Conservation (phyloP, 163 green algal species). For the Scenedesmus sp. region DNA sequence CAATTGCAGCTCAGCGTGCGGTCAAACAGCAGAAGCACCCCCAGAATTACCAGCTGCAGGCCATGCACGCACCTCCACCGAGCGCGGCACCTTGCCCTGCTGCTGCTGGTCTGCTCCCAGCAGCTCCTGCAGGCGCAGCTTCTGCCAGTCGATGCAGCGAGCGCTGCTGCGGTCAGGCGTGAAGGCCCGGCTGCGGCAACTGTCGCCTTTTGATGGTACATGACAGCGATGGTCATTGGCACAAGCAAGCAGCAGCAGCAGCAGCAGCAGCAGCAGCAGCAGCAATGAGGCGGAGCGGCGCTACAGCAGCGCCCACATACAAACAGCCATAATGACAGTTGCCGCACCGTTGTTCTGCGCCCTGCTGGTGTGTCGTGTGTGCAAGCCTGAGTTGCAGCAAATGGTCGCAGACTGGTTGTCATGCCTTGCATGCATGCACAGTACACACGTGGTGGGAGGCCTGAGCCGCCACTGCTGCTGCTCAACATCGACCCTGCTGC, state of each 20-base stretch:
- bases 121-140: conserved; percentile 82
- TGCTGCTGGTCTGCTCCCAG: conserved; percentile 65
- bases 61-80: conserved; percentile 57
- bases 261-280: background rate
- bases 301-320: background rate
- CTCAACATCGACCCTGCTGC: no score
- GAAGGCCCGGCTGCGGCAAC: conserved; percentile 87
- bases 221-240: no score
- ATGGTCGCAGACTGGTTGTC: no score
- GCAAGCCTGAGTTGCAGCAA: no score
- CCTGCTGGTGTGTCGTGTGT: no score
- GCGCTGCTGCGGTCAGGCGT: conserved; percentile 57
- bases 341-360: background rate
- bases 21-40: background rate
- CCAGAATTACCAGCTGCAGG: background rate
- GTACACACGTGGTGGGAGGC: no score
- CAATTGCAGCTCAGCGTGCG: background rate
- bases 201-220: conserved; percentile 61
- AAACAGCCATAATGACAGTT: background rate
- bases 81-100: conserved; percentile 62
- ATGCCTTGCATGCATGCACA: no score
- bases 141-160: conserved; percentile 88
- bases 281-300: background rate
- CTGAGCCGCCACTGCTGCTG: no score
- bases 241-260: background rate